phyloP scores from a whole-genome alignment of 495 filamentous ascomycete species.

The Aspergillus bridgeri region DNA sequence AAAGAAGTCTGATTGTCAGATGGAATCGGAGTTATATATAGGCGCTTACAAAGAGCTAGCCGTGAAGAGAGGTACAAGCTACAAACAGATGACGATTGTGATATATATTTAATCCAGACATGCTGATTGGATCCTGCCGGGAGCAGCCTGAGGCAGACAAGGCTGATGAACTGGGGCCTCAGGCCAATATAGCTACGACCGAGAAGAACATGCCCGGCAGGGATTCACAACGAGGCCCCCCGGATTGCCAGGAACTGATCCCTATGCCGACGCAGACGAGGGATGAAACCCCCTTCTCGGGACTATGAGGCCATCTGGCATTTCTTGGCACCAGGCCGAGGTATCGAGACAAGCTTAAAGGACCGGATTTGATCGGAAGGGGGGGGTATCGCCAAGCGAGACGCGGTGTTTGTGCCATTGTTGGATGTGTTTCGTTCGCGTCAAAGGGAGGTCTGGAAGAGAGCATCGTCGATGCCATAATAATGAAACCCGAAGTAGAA shows the following conservation, averaged over 20 bases:
- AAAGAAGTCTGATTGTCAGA: neutral
- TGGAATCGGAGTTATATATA: neutral
- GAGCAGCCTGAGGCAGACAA: slow-evolving; percentile 6
- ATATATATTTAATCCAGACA: slow-evolving; percentile 9
- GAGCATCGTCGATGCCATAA: too few relatives aligned
- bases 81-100: neutral
- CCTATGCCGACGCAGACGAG: slow-evolving; percentile 13
- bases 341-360: slow-evolving; percentile 15
- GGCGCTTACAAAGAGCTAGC: neutral
- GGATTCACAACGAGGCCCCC: neutral
- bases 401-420: too few relatives aligned
- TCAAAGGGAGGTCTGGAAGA: too few relatives aligned
- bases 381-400: neutral
- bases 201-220: neutral
- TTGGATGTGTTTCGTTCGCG: too few relatives aligned
- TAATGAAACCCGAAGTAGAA: neutral
- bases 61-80: too few relatives aligned
- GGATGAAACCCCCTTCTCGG: slow-evolving; percentile 12
- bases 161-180: neutral
- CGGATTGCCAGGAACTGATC: neutral
- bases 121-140: slow-evolving; percentile 5
- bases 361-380: slow-evolving; percentile 1
- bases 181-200: too few relatives aligned
- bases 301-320: slow-evolving; percentile 40
- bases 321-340: slow-evolving; percentile 34